Conservation (phyloP, 2,329 filamentous ascomycete species). For the Plenodomus biglobosus region DNA sequence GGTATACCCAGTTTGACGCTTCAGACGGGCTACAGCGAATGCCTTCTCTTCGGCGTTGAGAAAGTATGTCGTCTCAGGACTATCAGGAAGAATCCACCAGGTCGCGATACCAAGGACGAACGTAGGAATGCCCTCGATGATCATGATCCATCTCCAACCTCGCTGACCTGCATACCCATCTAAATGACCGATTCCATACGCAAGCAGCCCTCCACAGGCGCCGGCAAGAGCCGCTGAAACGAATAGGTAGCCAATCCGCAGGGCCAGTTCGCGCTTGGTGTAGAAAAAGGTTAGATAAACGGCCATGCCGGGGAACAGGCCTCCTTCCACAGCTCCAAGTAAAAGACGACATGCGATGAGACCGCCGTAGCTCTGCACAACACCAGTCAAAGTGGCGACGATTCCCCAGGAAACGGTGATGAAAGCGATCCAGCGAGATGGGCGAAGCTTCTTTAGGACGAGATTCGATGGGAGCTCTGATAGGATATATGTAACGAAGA, state of each 20-base stretch:
- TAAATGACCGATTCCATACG: conserved; percentile 73
- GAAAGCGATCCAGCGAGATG: conserved; percentile 57
- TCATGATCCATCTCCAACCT: conserved; percentile 75
- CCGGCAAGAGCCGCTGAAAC: conserved; percentile 70
- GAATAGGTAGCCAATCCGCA: conserved; percentile 74
- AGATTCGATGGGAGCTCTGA: conserved; percentile 51
- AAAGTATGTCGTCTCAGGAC: conserved; percentile 65
- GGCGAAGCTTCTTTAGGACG: conserved; percentile 50
- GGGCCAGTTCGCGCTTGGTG: conserved; percentile 69
- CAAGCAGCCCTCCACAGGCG: conserved; percentile 70
- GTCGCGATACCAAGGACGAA: conserved; percentile 59
- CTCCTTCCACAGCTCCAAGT: conserved; percentile 69
- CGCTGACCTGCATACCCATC: conserved; percentile 64
- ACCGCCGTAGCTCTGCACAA: conserved; percentile 65
- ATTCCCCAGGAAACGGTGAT: conserved; percentile 61
- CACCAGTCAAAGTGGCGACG: conserved; percentile 68
- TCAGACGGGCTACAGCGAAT: conserved; percentile 56
- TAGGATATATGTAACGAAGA: conserved; percentile 51
- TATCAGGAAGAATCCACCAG: conserved; percentile 64
- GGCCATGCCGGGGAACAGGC: conserved; percentile 68
- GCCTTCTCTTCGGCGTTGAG: conserved; percentile 61
- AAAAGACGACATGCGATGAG: conserved; percentile 70
- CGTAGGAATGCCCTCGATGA: conserved; percentile 59
- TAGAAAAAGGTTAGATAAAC: conserved; percentile 77
- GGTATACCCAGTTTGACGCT: conserved; percentile 53